Evolutionary conservation across 768 basidiomycete species (phyloP).

Genomic region (Naematelia encephala): DNA sequence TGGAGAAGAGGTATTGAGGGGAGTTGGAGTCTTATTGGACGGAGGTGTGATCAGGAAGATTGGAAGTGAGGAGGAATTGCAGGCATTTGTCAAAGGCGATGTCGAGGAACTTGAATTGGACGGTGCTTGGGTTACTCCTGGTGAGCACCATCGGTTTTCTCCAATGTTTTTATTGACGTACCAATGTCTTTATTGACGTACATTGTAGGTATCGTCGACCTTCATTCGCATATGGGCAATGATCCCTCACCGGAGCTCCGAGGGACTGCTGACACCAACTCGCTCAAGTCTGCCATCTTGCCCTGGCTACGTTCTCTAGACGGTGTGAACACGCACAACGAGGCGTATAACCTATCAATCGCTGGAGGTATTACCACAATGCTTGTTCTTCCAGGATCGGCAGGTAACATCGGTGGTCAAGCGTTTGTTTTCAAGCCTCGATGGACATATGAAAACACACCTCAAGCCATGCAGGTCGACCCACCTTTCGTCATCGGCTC

Average conservation of each 20-base stretch:
- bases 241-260: constrained; percentile 59
- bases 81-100: constrained; percentile 53
- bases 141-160: constrained; percentile 8
- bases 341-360: constrained; percentile 66
- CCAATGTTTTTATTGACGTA: not conserved
- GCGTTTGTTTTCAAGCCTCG: constrained; percentile 74
- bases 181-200: not conserved
- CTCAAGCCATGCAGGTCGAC: constrained; percentile 68
- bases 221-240: constrained; percentile 77
- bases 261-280: constrained; percentile 62
- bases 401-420: constrained; percentile 61
- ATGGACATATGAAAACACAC: constrained; percentile 65
- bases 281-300: constrained; percentile 61
- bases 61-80: constrained; percentile 56
- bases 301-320: constrained; percentile 70
- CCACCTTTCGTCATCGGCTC: constrained; percentile 60
- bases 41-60: constrained; percentile 63
- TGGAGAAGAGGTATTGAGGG: constrained; percentile 59
- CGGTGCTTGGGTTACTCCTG: constrained; percentile 78
- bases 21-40: constrained; percentile 64
- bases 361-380: constrained; percentile 85
- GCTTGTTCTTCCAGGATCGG: constrained; percentile 69
- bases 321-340: constrained; percentile 80
- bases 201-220: constrained; percentile 55
- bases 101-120: constrained; percentile 59